Evolutionary conservation across 2,329 filamentous ascomycete species (phyloP).

Genomic region (Aspergillus sojae): DNA sequence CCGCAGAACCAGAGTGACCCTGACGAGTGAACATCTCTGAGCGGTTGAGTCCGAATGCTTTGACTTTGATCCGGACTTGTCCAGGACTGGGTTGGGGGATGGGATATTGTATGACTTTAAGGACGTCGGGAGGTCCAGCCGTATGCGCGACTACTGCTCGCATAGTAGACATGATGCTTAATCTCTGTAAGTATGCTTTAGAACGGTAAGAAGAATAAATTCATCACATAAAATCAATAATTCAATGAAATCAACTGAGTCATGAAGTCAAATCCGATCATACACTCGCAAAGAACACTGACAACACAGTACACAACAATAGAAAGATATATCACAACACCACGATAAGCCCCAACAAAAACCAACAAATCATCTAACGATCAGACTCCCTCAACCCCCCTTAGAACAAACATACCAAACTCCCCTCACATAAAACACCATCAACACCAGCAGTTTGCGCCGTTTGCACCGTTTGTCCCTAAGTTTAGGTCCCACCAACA

Average conservation of each 20-base stretch:
- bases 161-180: constrained; percentile 38
- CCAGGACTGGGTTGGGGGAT: constrained; percentile 42
- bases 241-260: neutral
- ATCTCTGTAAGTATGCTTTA: neutral
- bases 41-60: constrained; percentile 52
- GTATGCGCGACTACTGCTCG: constrained; percentile 47
- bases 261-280: neutral
- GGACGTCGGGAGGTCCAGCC: constrained; percentile 43
- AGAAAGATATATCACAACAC: neutral
- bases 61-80: constrained; percentile 47
- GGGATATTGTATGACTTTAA: constrained; percentile 42
- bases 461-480: constrained; percentile 7
- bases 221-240: neutral
- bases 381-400: neutral
- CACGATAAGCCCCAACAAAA: neutral
- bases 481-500: neutral
- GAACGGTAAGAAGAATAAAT: too few relatives aligned
- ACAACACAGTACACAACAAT: neutral
- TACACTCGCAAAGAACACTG: neutral
- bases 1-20: constrained; percentile 41
- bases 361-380: neutral
- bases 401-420: neutral
- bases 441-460: neutral
- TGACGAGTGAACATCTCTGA: constrained; percentile 52
- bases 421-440: neutral